Evolutionary conservation across 2,329 filamentous ascomycete species (phyloP).

Genomic region (Ophiostoma novo-ulmi): DNA sequence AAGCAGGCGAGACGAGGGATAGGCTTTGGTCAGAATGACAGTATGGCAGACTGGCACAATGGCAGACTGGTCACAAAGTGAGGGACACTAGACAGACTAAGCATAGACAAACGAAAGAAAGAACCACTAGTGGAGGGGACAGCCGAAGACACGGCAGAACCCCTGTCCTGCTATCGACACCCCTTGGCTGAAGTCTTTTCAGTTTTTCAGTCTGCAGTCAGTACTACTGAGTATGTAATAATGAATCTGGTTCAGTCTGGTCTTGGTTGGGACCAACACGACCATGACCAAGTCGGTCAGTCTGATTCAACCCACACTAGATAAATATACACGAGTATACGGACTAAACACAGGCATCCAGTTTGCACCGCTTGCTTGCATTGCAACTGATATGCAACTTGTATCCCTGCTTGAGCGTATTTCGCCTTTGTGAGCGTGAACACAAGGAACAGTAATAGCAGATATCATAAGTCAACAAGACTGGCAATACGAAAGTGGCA

Average conservation of each 20-base stretch:
- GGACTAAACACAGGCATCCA: neutral
- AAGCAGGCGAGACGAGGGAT: neutral
- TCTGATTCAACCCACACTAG: neutral
- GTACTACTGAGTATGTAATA: neutral
- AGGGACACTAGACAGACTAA: neutral
- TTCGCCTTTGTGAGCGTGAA: neutral
- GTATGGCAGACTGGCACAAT: neutral
- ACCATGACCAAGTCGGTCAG: neutral
- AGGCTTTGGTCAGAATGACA: neutral
- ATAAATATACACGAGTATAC: neutral
- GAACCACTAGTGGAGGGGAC: conserved; percentile 12
- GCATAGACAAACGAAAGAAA: neutral
- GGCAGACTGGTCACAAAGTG: neutral
- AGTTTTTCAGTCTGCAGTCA: no score
- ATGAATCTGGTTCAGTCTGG: conserved; percentile 1
- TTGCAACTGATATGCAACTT: neutral
- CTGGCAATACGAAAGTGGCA: conserved; percentile 9
- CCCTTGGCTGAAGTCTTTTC: neutral
- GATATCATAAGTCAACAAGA: neutral
- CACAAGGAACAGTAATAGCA: neutral
- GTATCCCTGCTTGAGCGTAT: neutral
- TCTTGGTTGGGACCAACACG: neutral
- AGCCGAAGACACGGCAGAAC: conserved; percentile 12
- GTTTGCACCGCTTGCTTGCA: neutral
- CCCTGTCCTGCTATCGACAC: conserved; percentile 5